Conservation (phyloP, 176 grass and related monocot species). For the Aegilops umbellulata region DNA sequence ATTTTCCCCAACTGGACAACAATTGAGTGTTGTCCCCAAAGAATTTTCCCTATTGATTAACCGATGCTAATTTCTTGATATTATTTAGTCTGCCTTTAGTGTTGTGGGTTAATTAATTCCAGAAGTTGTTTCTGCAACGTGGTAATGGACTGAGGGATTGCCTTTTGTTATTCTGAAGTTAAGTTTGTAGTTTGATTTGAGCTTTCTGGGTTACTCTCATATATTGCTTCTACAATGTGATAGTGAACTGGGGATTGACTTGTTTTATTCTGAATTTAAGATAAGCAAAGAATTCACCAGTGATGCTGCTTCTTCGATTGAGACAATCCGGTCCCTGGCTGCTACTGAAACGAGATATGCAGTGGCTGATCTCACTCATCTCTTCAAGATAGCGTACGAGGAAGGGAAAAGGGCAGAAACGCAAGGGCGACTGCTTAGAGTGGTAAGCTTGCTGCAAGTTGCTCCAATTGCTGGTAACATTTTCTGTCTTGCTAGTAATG, state of each 20-base stretch:
- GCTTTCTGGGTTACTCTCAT: not conserved
- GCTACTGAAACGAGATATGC: conserved; percentile 38
- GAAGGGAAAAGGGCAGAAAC: conserved; percentile 68
- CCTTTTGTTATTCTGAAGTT: conserved; percentile 3
- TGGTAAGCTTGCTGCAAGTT: conserved; percentile 44
- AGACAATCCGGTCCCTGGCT: conserved; percentile 45
- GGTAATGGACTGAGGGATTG: not conserved
- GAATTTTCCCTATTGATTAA: not conserved
- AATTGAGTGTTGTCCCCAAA: not conserved
- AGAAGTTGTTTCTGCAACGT: not conserved
- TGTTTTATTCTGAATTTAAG: conserved; percentile 38
- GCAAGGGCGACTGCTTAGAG: conserved; percentile 73
- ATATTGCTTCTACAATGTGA: not conserved
- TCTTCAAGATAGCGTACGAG: conserved; percentile 75
- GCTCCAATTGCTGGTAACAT: not conserved
- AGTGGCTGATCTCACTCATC: conserved; percentile 70
- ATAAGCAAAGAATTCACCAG: conserved; percentile 74
- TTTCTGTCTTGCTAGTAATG: not conserved
- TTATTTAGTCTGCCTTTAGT: not conserved
- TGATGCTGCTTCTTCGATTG: conserved; percentile 46
- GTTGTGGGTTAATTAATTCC: not conserved
- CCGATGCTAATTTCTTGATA: not conserved
- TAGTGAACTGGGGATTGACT: not conserved
- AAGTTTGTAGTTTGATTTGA: conserved; percentile 32
- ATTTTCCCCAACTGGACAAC: not conserved